Percentiles rank a stretch among this genome's conserved stretches.
phyloP scores from a whole-genome alignment of 164 flowering plant genomes.

The Brasenia schreberi region DNA sequence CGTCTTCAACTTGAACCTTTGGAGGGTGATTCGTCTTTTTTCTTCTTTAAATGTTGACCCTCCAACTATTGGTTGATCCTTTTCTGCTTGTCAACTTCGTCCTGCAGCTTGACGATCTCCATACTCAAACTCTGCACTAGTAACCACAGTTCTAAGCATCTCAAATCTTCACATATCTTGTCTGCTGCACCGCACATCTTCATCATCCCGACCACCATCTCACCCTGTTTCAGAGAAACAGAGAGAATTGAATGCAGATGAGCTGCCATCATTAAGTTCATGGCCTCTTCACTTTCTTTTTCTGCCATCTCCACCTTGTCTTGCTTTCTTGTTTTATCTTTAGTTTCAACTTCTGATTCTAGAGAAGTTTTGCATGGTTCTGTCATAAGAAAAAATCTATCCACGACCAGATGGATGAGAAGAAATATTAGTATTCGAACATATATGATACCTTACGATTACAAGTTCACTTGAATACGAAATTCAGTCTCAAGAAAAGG shows the following conservation, averaged over 20 bases:
- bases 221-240: background rate
- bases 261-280: background rate
- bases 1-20: background rate
- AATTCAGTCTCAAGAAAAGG: too few species aligned
- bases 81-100: background rate
- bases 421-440: too few species aligned
- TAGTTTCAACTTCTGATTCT: background rate
- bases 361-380: background rate
- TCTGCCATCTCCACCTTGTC: background rate
- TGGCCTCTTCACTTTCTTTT: background rate
- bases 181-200: background rate
- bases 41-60: background rate
- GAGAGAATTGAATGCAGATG: background rate
- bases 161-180: background rate
- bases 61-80: background rate
- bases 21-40: background rate
- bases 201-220: background rate
- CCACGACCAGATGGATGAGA: too few species aligned
- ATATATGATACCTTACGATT: too few species aligned
- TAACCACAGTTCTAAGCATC: background rate
- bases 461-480: too few species aligned
- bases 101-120: background rate
- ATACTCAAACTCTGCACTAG: background rate
- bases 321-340: background rate
- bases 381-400: too few species aligned